Conservation (phyloP, 2,329 filamentous ascomycete species). For the Aspergillus novofumigatus region DNA sequence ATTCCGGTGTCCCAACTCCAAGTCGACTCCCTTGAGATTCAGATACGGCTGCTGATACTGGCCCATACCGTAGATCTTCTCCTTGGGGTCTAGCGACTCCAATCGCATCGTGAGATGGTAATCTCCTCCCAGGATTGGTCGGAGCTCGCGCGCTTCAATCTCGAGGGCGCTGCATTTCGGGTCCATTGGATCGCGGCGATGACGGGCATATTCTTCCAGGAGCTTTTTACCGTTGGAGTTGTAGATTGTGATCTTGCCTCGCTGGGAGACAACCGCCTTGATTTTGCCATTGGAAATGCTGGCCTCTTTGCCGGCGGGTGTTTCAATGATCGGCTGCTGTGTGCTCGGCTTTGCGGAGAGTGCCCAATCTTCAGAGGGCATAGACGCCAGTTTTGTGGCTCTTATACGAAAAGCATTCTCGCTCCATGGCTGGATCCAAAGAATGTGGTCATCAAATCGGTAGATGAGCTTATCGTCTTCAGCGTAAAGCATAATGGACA, state of each 20-base stretch:
- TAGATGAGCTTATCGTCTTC: constrained; percentile 33
- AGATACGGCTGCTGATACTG: constrained; percentile 63
- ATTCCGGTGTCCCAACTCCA: constrained; percentile 64
- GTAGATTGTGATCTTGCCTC: constrained; percentile 50
- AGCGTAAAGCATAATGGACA: constrained; percentile 28
- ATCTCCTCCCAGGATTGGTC: constrained; percentile 49
- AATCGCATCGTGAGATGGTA: constrained; percentile 58
- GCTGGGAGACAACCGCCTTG: constrained; percentile 43
- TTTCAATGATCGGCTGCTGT: constrained; percentile 13
- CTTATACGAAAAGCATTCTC: constrained; percentile 36
- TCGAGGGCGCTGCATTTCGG: constrained; percentile 57
- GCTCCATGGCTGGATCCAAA: constrained; percentile 39
- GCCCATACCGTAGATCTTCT: constrained; percentile 66
- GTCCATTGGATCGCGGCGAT: constrained; percentile 49
- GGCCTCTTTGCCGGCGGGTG: constrained; percentile 25
- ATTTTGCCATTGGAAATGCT: constrained; percentile 48
- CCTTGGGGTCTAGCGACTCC: constrained; percentile 51
- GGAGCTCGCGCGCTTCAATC: constrained; percentile 57
- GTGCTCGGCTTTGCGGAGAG: constrained; percentile 21
- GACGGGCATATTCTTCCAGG: constrained; percentile 52
- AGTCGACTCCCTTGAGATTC: constrained; percentile 59
- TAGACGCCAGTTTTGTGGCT: constrained; percentile 33
- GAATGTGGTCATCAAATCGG: constrained; percentile 35
- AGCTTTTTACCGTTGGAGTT: constrained; percentile 42
- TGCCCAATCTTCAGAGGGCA: constrained; percentile 37